phyloP scores from a whole-genome alignment of 345 rosid species.

The Alliaria petiolata region DNA sequence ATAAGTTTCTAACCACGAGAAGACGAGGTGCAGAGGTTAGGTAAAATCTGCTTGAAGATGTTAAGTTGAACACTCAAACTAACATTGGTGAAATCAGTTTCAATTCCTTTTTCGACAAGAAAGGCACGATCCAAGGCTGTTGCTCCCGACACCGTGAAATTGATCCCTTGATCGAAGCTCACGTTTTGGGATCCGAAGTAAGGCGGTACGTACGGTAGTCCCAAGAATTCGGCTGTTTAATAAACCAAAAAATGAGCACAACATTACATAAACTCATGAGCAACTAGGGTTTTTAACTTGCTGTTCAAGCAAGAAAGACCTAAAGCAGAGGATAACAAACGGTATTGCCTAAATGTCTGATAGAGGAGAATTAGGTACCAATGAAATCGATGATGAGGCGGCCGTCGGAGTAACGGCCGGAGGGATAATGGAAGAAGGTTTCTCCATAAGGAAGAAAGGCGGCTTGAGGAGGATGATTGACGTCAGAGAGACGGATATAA shows the following conservation, averaged over 20 bases:
- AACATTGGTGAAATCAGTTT: conserved; percentile 15
- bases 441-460: conserved; percentile 46
- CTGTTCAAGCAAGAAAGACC: not conserved
- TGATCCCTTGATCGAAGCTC: conserved; percentile 40
- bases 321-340: not conserved
- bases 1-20: conserved; percentile 26
- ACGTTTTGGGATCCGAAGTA: conserved; percentile 30
- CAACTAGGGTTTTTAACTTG: not conserved
- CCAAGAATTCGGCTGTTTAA: conserved; percentile 39
- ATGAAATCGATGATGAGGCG: conserved; percentile 54
- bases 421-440: conserved; percentile 41
- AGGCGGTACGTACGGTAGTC: conserved; percentile 40
- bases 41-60: conserved; percentile 40
- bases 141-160: conserved; percentile 54
- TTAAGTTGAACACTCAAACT: conserved; percentile 40
- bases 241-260: not conserved
- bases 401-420: conserved; percentile 49
- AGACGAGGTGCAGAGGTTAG: conserved; percentile 34
- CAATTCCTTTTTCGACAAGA: conserved; percentile 33
- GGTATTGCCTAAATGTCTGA: not conserved
- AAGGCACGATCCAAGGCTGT: conserved; percentile 38
- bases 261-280: not conserved
- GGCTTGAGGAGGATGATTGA: conserved; percentile 11
- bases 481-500: conserved; percentile 6
- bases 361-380: conserved; percentile 21